phyloP scores from a whole-genome alignment of 2,329 filamentous ascomycete species.

The Colletotrichum sp. region DNA sequence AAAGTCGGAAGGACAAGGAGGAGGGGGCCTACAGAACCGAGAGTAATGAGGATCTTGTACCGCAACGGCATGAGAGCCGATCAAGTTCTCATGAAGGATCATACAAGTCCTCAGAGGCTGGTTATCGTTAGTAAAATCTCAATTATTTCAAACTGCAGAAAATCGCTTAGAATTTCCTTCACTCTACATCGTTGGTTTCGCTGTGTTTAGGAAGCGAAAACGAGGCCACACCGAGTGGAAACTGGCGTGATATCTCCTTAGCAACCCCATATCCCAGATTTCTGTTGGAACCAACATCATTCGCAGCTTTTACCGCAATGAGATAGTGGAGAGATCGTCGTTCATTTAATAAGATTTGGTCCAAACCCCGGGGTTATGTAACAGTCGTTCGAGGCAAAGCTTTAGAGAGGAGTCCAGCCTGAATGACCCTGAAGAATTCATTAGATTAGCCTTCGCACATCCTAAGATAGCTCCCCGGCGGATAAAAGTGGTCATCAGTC shows the following conservation, averaged over 20 bases:
- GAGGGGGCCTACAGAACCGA: background rate
- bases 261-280: background rate
- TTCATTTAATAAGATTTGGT: background rate
- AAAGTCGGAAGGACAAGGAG: background rate
- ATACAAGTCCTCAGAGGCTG: background rate
- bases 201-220: background rate
- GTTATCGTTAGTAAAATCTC: background rate
- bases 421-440: background rate
- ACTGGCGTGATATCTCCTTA: background rate
- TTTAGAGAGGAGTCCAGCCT: background rate
- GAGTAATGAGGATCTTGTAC: background rate
- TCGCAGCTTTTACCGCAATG: background rate
- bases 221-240: background rate
- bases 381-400: background rate
- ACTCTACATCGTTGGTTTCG: background rate
- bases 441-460: background rate
- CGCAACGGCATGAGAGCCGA: background rate
- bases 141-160: rapidly evolving
- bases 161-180: background rate
- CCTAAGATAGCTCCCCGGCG: background rate
- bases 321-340: background rate
- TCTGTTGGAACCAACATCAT: background rate
- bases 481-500: background rate
- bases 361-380: background rate
- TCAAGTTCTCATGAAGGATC: background rate